phyloP scores from a whole-genome alignment of 768 basidiomycete species.

The Lyophyllum atratum region DNA sequence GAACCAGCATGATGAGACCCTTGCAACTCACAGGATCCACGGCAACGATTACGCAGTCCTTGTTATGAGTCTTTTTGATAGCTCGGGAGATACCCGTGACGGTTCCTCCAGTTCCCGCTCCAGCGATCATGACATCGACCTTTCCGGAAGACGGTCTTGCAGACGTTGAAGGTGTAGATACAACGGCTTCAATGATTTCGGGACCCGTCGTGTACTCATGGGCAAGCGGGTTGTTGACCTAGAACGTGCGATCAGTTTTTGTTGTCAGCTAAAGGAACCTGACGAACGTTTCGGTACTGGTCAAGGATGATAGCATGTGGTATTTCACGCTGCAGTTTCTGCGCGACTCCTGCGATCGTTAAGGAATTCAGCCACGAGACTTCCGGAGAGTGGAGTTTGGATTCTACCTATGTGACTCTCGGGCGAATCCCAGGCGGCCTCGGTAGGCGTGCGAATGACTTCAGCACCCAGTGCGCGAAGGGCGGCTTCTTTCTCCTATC shows the following conservation, averaged over 20 bases:
- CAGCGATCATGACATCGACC: constrained; percentile 80
- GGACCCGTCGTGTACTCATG: constrained; percentile 91
- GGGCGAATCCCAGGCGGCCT: constrained; percentile 85
- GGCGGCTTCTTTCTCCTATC: constrained; percentile 88
- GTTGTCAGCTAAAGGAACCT: not conserved
- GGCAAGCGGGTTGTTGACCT: constrained; percentile 86
- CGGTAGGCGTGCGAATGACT: constrained; percentile 91
- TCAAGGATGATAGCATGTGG: constrained; percentile 89
- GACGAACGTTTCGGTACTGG: constrained; percentile 79
- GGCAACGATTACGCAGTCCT: constrained; percentile 74
- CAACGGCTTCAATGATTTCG: constrained; percentile 85
- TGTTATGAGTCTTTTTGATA: constrained; percentile 78
- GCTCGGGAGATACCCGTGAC: constrained; percentile 85
- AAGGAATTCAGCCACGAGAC: constrained; percentile 86
- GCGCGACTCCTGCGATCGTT: constrained; percentile 86
- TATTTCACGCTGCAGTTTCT: constrained; percentile 73
- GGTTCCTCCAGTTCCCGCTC: constrained; percentile 95
- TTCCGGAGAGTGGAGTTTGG: constrained; percentile 27
- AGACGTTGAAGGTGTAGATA: constrained; percentile 61
- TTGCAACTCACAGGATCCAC: constrained; percentile 77
- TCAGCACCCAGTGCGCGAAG: constrained; percentile 92
- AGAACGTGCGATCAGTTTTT: constrained; percentile 10
- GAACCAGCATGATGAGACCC: not conserved
- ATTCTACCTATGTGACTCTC: constrained; percentile 90
- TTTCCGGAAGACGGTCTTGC: constrained; percentile 65